A percentile compares a stretch with the other conserved stretches of the same genome.
These are phyloP conservation scores for Hypholoma sublateritium DNA, from an alignment of 768 basidiomycete genomes.

Conservation along the genomic window DNA sequence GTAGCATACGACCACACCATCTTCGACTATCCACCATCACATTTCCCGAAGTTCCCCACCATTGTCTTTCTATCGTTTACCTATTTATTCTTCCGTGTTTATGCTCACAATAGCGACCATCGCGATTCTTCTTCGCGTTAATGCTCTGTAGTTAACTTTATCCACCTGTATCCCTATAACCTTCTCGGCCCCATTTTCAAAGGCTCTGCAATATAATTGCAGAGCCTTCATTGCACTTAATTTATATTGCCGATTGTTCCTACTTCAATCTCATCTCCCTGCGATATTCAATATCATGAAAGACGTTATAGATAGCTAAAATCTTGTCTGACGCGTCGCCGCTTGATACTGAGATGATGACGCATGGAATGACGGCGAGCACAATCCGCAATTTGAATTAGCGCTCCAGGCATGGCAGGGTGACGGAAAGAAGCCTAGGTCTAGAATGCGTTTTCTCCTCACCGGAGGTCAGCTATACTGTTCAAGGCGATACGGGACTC, in stretches of 20 bases:
- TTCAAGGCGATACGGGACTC: no score
- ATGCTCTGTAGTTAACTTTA: conserved; percentile 21
- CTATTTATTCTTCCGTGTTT: conserved; percentile 14
- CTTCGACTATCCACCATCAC: conserved; percentile 1
- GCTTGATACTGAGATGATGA: no score
- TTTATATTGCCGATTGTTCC: conserved; percentile 2
- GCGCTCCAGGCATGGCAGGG: no score
- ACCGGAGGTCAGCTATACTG: no score
- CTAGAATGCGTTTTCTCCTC: no score
- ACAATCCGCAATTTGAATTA: no score
- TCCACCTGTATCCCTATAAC: conserved; percentile 15
- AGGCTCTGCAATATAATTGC: conserved; percentile 4
- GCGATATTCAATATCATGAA: background rate
- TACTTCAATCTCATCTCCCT: background rate
- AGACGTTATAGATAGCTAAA: background rate
- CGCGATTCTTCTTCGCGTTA: conserved; percentile 6
- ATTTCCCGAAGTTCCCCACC: conserved; percentile 4
- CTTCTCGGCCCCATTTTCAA: conserved; percentile 1
- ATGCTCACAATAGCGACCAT: conserved; percentile 4
- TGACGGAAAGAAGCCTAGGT: no score
- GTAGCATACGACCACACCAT: conserved; percentile 18
- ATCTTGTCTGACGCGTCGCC: background rate
- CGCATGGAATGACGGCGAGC: no score
- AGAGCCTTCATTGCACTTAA: conserved; percentile 4
- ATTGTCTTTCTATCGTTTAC: conserved; percentile 11